Base-by-base conservation (phyloP, 805 yeast genomes). In the Komagataella pastoris region DNA sequence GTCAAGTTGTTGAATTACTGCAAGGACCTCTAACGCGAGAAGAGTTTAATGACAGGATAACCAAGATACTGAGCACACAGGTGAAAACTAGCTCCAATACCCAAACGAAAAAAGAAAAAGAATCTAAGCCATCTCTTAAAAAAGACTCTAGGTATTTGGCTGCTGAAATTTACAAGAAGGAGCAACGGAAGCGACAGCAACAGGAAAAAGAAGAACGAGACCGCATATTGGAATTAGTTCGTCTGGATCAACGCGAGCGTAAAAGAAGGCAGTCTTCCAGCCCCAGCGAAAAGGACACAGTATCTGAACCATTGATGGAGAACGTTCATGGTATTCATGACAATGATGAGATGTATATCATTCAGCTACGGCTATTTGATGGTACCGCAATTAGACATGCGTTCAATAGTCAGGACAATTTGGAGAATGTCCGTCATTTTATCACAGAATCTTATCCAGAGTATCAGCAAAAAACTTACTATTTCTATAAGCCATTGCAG, bases 341-440 rank as follows among this genome's bases (percentile, higher is more conserved):
- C 43, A 62, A 50, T 12, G 56, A 87, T 55, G 63, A 71, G 0
- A 64, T 83, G 10, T 74, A 79, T n/a, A 70, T 52, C 2, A 53
- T 68, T 21, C 72, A 68, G 50, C 47, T 88, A 10, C 77, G 85
- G 57, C 67, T 85, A 44, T 73, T 87, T 48, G 85, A 87, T 64
- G 91, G 95, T 0, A 67, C 71, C 10, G 69, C 84, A 1, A 52
- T 83, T 3, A 75, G 72, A 51, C 73, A 77, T 48, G 69, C 69
- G 19, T 86, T 87, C 57, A 54, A 59, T 1, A 63, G 75, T 1
- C 53, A 57, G 2, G 70, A 73, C 8, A 75, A 77, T 1, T 67
- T 88, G 44, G 66, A 66, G 17, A 75, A 73, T 48, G 89, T 88
- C 3, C 70, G 96, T 51, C 65, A 63, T 17, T 82, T 83, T 80